These are phyloP conservation scores for Solidago caesia DNA, from an alignment of 129 eudicot genomes.

Conservation along the genomic window DNA sequence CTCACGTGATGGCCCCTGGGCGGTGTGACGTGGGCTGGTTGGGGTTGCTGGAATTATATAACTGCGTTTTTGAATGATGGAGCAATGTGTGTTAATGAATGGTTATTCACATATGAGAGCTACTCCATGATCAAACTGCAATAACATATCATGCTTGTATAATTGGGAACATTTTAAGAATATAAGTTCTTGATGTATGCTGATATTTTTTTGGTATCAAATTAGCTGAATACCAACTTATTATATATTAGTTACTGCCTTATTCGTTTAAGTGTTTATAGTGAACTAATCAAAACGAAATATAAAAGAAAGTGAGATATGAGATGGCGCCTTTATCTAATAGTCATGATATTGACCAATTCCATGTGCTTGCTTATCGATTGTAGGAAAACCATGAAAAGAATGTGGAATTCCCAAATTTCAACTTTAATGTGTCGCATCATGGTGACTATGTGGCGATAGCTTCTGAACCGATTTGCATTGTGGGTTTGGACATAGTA, in stretches of 20 bases:
- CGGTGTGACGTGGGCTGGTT: background rate
- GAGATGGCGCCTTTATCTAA: background rate
- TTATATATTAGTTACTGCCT: background rate
- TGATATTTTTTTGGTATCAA: background rate
- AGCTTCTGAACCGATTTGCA: conserved; percentile 87
- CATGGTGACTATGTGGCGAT: conserved; percentile 95
- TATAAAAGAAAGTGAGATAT: background rate
- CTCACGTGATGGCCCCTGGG: too few species aligned
- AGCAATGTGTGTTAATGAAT: background rate
- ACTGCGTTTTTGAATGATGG: background rate
- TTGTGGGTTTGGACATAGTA: conserved; percentile 82
- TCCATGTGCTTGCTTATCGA: background rate
- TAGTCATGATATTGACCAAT: background rate
- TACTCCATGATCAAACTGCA: background rate
- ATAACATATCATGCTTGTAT: background rate
- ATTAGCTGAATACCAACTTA: background rate
- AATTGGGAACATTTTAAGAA: background rate
- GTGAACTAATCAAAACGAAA: background rate
- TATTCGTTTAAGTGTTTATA: background rate
- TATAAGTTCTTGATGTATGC: background rate
- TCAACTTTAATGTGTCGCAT: conserved; percentile 82
- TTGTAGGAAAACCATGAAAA: conserved; percentile 40
- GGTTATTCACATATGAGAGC: conserved; percentile 1
- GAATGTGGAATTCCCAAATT: conserved; percentile 54
- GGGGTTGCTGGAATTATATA: background rate